phyloP scores from a whole-genome alignment of 1,139 yeast species.

The Saccharomycopsis hybrid region DNA sequence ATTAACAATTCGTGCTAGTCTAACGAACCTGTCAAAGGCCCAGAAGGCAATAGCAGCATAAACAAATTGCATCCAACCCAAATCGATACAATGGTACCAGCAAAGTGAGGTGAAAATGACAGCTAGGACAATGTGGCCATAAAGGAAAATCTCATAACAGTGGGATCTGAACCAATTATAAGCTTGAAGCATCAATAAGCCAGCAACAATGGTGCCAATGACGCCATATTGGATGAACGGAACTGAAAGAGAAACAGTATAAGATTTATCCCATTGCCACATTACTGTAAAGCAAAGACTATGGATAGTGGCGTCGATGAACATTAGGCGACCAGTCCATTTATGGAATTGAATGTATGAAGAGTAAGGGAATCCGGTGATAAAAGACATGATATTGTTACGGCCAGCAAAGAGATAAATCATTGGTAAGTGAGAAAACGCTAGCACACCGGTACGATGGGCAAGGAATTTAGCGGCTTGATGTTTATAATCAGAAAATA shows the following conservation, averaged over 20 bases:
- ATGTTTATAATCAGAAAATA: neutral
- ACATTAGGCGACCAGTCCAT: slow-evolving; percentile 50
- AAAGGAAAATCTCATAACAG: slow-evolving; percentile 59
- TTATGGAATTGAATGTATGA: slow-evolving; percentile 61
- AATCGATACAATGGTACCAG: slow-evolving; percentile 48
- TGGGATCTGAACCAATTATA: slow-evolving; percentile 45
- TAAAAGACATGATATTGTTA: slow-evolving; percentile 56
- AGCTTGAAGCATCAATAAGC: slow-evolving; percentile 42
- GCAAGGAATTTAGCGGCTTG: slow-evolving; percentile 1
- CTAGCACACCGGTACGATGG: slow-evolving; percentile 52
- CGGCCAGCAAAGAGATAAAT: slow-evolving; percentile 55
- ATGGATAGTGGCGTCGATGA: slow-evolving; percentile 40
- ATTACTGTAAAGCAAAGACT: slow-evolving; percentile 36
- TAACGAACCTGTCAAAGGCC: slow-evolving; percentile 50
- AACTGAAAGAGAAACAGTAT: slow-evolving; percentile 27
- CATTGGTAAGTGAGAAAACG: slow-evolving; percentile 44
- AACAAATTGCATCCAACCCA: slow-evolving; percentile 42
- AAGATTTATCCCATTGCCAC: slow-evolving; percentile 34
- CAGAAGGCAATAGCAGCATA: slow-evolving; percentile 54
- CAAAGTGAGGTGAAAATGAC: slow-evolving; percentile 48
- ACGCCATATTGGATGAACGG: slow-evolving; percentile 49
- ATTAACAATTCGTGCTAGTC: slow-evolving; percentile 41
- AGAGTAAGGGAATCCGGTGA: slow-evolving; percentile 61
- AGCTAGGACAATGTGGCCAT: slow-evolving; percentile 53
- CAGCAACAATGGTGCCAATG: slow-evolving; percentile 37